Evolutionary conservation across 73 alveolate genomes (phyloP), one percentile per base, ranked within the genome.

Genomic region (Paramecium sexaurelia): DNA sequence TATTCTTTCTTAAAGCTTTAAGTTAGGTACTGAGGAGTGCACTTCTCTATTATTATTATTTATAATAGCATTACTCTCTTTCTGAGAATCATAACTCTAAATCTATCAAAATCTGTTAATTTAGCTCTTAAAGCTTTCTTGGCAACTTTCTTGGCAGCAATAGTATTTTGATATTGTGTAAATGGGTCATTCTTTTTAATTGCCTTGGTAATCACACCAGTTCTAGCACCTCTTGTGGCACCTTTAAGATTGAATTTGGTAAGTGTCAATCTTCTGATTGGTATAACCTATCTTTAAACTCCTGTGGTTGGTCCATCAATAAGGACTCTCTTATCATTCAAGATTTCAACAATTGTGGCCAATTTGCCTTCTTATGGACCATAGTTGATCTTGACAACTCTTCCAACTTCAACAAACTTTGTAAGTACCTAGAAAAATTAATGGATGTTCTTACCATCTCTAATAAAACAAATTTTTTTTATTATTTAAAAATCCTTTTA

Each of bases 301-400:
- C 98, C 98, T 37, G 96, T 95, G 55, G 96, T 94, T 33, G 97
- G 98, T 35, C 98, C 99, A 85, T 96, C 98, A 61, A 97, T 84
- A 35, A 97, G 95, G 92, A 96, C 97, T 95, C 98, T 95, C 88
- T 95, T 94, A 75, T 93, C 93, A 55, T 94, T 97, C 85, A 96
- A 94, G 93, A 97, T 94, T 92, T 97, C 98, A 37, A 96, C 98
- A 69, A 97, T 95, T 19, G 95, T 98, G 56, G 97, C 97, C 69
- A 96, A 92, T 94, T 95, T 97, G 87, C 98, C 98, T 20, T 75
- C 55, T 67, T 95, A 93, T 61, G 97, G 92, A 55, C 99, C 98
- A 95, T 89, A 96, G 94, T 96, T 97, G 45, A 97, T 92, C 75
- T 95, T 55, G 37, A 89, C 98, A 27, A 96, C 98, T 94, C 98